These are phyloP conservation scores for Taxillus chinensis DNA, from an alignment of 164 flowering plant genomes.

Conservation along the genomic window DNA sequence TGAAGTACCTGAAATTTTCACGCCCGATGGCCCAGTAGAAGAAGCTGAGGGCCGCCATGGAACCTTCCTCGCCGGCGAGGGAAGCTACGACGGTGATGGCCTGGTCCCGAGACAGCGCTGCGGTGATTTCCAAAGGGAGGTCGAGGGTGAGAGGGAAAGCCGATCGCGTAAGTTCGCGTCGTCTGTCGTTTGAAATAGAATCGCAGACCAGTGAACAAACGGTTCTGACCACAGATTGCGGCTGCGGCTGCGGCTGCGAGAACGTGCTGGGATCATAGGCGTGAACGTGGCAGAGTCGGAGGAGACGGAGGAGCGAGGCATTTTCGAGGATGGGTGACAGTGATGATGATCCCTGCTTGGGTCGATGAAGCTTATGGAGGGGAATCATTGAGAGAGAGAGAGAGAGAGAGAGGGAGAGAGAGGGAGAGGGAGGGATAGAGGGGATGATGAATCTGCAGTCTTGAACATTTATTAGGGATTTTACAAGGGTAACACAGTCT, in stretches of 20 bases:
- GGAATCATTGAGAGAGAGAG: too few species aligned
- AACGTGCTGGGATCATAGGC: not conserved
- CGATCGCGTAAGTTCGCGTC: slow-evolving; percentile 11
- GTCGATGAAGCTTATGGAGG: too few species aligned
- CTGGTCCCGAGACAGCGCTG: slow-evolving; percentile 55
- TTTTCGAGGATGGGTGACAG: too few species aligned
- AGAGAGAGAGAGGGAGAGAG: too few species aligned
- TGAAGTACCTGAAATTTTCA: slow-evolving; percentile 45
- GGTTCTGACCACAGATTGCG: slow-evolving; percentile 26
- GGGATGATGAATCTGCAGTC: too few species aligned
- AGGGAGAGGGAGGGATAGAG: too few species aligned
- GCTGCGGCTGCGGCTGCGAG: slow-evolving; percentile 4
- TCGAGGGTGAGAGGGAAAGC: slow-evolving; percentile 21
- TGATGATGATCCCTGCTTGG: too few species aligned
- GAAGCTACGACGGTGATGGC: slow-evolving; percentile 59
- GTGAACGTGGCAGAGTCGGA: too few species aligned
- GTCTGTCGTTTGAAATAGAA: slow-evolving; percentile 29
- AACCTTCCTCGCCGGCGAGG: slow-evolving; percentile 59
- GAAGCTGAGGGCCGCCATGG: slow-evolving; percentile 71
- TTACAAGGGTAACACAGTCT: too few species aligned
- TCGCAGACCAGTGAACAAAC: slow-evolving; percentile 39
- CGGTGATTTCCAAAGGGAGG: slow-evolving; percentile 23
- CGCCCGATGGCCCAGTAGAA: slow-evolving; percentile 63
- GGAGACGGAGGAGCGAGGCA: too few species aligned
- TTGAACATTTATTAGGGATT: too few species aligned